A percentile compares a stretch with the other conserved stretches of the same genome.
Conservation (phyloP, 805 yeast genomes). For the Wickerhamomyces alni region DNA sequence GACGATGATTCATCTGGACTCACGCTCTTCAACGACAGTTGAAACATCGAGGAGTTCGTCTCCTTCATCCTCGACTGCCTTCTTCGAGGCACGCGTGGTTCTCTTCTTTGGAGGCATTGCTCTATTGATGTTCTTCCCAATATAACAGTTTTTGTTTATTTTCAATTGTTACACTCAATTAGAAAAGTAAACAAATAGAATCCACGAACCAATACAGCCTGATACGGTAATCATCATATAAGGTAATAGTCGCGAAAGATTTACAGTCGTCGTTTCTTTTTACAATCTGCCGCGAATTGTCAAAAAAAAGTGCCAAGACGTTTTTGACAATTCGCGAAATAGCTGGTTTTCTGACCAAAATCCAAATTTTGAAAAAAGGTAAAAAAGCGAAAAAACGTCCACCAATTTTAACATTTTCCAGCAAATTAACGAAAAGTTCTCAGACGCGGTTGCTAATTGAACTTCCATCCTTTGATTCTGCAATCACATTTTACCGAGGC, state of each 20-base stretch:
- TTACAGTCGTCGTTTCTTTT: background rate
- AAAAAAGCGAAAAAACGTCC: background rate
- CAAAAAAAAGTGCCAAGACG: background rate
- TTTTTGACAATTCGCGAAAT: background rate
- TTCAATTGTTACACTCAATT: background rate
- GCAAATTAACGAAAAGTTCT: too few species aligned
- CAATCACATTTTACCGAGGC: too few species aligned
- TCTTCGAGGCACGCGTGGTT: conserved; percentile 15
- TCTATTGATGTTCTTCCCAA: too few species aligned
- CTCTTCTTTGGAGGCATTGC: conserved; percentile 20
- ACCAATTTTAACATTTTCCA: background rate
- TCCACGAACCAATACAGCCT: background rate
- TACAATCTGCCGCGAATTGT: background rate
- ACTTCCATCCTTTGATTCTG: too few species aligned
- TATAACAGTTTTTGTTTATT: too few species aligned
- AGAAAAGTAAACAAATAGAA: too few species aligned
- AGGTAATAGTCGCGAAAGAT: too few species aligned
- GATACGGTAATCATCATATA: too few species aligned
- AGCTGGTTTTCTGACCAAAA: background rate
- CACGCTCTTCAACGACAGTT: background rate
- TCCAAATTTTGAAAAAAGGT: background rate
- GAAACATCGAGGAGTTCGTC: background rate
- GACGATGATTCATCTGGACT: background rate
- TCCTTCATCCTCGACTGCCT: background rate
- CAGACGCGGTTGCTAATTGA: too few species aligned